Percentiles rank a stretch among this genome's conserved stretches.
Evolutionary conservation across 2,329 filamentous ascomycete genomes (phyloP).

Genomic region (Colletotrichum sp.): DNA sequence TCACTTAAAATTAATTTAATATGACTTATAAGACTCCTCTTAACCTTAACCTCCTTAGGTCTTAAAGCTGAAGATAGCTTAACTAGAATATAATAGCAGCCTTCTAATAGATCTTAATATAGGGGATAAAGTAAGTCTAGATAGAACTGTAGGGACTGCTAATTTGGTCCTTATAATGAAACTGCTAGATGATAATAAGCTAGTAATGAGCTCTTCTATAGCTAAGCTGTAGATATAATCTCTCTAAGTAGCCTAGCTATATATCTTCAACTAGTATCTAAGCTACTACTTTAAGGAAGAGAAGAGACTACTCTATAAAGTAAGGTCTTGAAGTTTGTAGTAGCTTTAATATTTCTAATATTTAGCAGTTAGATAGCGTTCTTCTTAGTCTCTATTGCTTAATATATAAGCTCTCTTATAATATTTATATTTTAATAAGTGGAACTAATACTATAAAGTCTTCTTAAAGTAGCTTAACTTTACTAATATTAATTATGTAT

Average conservation of each 20-base stretch:
- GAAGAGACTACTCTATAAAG: constrained; percentile 17
- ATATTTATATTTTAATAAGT: background rate
- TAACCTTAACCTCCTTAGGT: background rate
- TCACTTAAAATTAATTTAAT: background rate
- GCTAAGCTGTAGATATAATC: background rate
- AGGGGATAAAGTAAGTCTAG: background rate
- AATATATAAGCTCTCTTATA: background rate
- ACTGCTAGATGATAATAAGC: background rate
- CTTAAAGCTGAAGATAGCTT: background rate
- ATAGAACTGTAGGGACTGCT: background rate
- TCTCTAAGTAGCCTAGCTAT: constrained; percentile 30
- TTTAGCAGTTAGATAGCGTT: constrained; percentile 30
- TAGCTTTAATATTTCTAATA: background rate
- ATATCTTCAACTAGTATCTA: constrained; percentile 31
- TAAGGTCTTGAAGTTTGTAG: background rate
- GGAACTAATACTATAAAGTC: background rate
- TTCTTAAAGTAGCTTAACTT: constrained; percentile 38
- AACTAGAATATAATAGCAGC: background rate
- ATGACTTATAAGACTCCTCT: background rate
- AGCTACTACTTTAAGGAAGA: constrained; percentile 34
- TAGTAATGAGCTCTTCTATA: constrained; percentile 26
- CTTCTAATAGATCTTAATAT: background rate
- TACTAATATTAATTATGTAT: constrained; percentile 33
- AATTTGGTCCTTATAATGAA: background rate
- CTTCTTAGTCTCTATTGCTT: constrained; percentile 28